Evolutionary conservation across 176 grass and related monocot genomes (phyloP).

Genomic region (Aegilops speltoides): DNA sequence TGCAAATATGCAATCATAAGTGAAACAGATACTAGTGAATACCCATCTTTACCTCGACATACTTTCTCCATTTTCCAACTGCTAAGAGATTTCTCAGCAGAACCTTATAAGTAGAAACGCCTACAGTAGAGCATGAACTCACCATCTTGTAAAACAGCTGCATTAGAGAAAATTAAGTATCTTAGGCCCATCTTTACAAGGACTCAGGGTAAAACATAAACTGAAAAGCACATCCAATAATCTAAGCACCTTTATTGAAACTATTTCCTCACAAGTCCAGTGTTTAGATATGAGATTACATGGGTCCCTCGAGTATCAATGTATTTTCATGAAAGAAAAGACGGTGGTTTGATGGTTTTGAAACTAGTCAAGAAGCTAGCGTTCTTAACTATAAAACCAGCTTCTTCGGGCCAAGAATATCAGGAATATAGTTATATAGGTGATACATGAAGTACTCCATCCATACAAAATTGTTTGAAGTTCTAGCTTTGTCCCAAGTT

Average conservation of each 20-base stretch:
- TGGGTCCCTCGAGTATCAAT: slow-evolving; percentile 19
- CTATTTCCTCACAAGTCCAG: neutral
- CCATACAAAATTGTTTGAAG: too few relatives aligned
- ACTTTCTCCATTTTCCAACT: slow-evolving; percentile 95
- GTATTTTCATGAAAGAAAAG: slow-evolving; percentile 13
- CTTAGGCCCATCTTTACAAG: slow-evolving; percentile 23
- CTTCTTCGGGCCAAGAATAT: neutral
- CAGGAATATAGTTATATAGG: neutral
- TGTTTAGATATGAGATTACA: neutral
- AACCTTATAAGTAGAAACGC: slow-evolving; percentile 68
- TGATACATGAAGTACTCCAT: neutral
- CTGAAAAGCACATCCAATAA: slow-evolving; percentile 1
- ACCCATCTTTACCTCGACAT: slow-evolving; percentile 58
- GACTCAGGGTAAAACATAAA: slow-evolving; percentile 11
- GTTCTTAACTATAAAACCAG: neutral
- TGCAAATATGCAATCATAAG: slow-evolving; percentile 1
- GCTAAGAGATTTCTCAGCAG: slow-evolving; percentile 78
- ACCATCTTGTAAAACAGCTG: slow-evolving; percentile 82
- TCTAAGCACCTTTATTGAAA: neutral
- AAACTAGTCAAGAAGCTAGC: neutral
- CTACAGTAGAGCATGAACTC: slow-evolving; percentile 51
- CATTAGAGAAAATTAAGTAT: slow-evolving; percentile 34
- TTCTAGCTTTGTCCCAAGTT: too few relatives aligned
- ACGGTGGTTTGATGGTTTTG: neutral
- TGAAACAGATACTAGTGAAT: slow-evolving; percentile 16